Evolutionary conservation across 2,329 filamentous ascomycete genomes (phyloP).

Genomic region (Penicillium polonicum): DNA sequence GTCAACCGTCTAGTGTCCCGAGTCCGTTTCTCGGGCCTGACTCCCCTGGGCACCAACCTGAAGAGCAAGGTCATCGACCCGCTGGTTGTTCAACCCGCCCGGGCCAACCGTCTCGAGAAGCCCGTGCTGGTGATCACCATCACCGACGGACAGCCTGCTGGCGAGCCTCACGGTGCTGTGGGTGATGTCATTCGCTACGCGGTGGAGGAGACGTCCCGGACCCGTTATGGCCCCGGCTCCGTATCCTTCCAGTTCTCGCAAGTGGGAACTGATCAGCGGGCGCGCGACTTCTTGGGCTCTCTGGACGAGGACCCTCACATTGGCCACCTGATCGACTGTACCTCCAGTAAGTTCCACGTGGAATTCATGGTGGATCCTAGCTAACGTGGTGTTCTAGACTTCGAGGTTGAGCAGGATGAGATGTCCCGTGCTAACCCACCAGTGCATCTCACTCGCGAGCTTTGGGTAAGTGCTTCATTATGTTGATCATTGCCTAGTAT

Average conservation of each 20-base stretch:
- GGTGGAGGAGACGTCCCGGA: conserved; percentile 50
- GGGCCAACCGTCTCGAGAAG: conserved; percentile 57
- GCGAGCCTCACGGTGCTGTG: conserved; percentile 58
- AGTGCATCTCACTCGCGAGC: conserved; percentile 62
- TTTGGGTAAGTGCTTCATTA: conserved; percentile 51
- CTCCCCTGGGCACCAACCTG: conserved; percentile 64
- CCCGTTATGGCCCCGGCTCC: conserved; percentile 57
- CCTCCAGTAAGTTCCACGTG: conserved; percentile 56
- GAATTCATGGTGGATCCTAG: background rate
- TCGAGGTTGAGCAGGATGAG: conserved; percentile 66
- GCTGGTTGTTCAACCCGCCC: conserved; percentile 56
- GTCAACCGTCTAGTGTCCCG: conserved; percentile 57
- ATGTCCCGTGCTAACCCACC: conserved; percentile 62
- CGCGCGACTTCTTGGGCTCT: conserved; percentile 62
- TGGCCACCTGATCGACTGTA: conserved; percentile 64
- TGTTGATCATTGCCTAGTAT: background rate
- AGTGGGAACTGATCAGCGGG: conserved; percentile 65
- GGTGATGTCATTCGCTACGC: conserved; percentile 59
- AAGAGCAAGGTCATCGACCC: conserved; percentile 63
- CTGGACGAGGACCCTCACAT: conserved; percentile 64
- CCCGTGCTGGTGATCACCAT: conserved; percentile 65
- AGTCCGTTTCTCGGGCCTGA: conserved; percentile 64
- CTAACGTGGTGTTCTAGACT: conserved; percentile 49
- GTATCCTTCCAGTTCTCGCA: conserved; percentile 68
- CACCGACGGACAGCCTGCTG: conserved; percentile 65